Percentiles rank a stretch among this genome's conserved stretches.
These are phyloP conservation scores for Saccharomyces hybrid DNA, from an alignment of 1,139 yeast species.

Conservation along the genomic window DNA sequence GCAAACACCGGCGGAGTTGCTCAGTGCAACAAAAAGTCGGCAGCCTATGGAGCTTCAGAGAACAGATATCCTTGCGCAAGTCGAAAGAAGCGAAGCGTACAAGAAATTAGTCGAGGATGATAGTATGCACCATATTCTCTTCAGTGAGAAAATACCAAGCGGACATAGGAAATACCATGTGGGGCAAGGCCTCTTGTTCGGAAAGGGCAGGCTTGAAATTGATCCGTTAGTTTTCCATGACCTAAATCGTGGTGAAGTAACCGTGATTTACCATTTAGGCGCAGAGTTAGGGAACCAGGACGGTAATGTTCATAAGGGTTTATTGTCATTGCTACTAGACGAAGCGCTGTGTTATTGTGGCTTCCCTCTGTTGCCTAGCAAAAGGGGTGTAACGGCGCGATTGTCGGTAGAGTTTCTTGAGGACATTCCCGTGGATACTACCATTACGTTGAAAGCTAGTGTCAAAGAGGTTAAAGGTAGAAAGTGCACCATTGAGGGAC, in stretches of 20 bases:
- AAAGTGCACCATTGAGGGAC: conserved; percentile 69
- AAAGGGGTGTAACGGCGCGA: conserved; percentile 86
- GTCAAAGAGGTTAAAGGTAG: conserved; percentile 68
- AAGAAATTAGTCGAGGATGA: conserved; percentile 12
- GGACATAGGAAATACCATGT: conserved; percentile 59
- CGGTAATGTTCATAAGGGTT: conserved; percentile 80
- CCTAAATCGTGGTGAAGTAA: conserved; percentile 42
- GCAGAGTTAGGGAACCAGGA: conserved; percentile 49
- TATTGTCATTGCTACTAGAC: conserved; percentile 74
- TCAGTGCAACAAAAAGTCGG: conserved; percentile 2
- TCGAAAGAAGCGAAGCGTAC: conserved; percentile 14
- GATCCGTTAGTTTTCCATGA: conserved; percentile 60
- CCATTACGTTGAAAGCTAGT: conserved; percentile 60
- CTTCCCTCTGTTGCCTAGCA: conserved; percentile 72
- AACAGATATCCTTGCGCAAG: conserved; percentile 19
- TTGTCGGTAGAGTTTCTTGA: conserved; percentile 57
- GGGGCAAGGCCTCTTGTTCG: conserved; percentile 58
- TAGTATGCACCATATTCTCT: conserved; percentile 16
- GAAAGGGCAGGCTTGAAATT: conserved; percentile 53
- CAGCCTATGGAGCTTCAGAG: conserved; percentile 19
- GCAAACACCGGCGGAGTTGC: background rate
- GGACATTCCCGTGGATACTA: conserved; percentile 59
- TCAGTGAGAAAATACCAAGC: conserved; percentile 43
- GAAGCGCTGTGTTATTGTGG: conserved; percentile 87
- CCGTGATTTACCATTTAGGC: conserved; percentile 68